A percentile compares a stretch with the other conserved stretches of the same genome.
phyloP scores from a whole-genome alignment of 2,329 filamentous ascomycete genomes.

The Fonsecaea monophora region DNA sequence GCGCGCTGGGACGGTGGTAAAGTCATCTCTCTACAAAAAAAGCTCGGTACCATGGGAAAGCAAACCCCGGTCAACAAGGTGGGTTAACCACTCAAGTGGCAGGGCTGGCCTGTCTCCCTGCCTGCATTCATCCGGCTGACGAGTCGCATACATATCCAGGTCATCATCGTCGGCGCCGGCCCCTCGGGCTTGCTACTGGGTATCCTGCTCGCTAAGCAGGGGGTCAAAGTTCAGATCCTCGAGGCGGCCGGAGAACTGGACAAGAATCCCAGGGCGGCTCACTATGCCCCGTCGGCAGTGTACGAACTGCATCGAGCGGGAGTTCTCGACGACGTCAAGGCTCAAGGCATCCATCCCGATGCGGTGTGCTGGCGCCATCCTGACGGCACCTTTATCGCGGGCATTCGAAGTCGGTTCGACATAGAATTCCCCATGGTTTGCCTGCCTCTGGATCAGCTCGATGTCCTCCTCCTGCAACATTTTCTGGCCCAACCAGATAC shows the following conservation, averaged over 20 bases:
- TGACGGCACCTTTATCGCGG: conserved; percentile 46
- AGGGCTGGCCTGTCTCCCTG: no score
- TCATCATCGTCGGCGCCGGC: conserved; percentile 45
- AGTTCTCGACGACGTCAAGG: conserved; percentile 60
- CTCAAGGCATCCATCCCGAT: conserved; percentile 51
- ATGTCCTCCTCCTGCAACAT: conserved; percentile 51
- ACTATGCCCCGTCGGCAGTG: conserved; percentile 66
- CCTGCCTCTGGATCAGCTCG: conserved; percentile 54
- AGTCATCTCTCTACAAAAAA: not conserved
- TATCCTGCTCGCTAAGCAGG: conserved; percentile 45
- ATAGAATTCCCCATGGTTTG: conserved; percentile 51
- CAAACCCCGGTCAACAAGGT: conserved; percentile 28
- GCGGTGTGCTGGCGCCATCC: conserved; percentile 56
- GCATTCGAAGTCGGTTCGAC: conserved; percentile 33
- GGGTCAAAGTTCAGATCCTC: conserved; percentile 49
- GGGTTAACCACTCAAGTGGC: not conserved
- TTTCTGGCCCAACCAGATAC: conserved; percentile 45
- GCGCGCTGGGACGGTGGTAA: not conserved
- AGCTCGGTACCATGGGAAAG: conserved; percentile 20
- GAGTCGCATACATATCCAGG: conserved; percentile 4
- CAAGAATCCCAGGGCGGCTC: conserved; percentile 66
- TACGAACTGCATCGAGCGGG: conserved; percentile 66
- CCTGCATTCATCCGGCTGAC: not conserved
- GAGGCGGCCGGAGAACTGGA: conserved; percentile 64
- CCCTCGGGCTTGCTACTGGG: conserved; percentile 45